phyloP scores from a whole-genome alignment of 2,329 filamentous ascomycete species.

The Diaporthe sp. region DNA sequence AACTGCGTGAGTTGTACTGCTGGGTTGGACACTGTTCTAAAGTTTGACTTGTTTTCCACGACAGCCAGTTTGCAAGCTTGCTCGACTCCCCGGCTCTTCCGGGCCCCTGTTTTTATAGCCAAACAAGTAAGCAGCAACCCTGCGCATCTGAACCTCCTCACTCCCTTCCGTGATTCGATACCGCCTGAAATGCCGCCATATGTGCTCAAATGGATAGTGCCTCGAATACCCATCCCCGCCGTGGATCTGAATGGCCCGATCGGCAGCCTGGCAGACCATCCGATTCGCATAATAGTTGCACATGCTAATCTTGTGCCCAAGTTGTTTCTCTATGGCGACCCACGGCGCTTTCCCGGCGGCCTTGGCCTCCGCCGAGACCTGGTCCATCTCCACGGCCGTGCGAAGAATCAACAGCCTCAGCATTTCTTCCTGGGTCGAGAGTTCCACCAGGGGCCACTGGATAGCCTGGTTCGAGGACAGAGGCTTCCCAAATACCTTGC shows the following conservation, averaged over 20 bases:
- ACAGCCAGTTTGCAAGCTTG: background rate
- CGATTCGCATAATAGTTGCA: conserved; percentile 2
- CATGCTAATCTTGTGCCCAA: conserved; percentile 3
- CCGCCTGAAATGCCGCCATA: background rate
- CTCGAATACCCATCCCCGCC: background rate
- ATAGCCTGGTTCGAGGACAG: background rate
- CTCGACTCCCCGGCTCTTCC: background rate
- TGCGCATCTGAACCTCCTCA: background rate
- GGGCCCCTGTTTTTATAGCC: background rate
- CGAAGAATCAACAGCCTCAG: conserved; percentile 3
- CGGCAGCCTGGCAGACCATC: conserved; percentile 1
- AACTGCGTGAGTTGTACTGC: no score
- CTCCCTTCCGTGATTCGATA: conserved; percentile 6
- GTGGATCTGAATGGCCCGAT: background rate
- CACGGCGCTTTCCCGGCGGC: background rate
- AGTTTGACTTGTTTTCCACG: background rate
- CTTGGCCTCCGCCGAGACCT: background rate
- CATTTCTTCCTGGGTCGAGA: background rate
- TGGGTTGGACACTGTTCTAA: no score
- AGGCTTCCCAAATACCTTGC: background rate
- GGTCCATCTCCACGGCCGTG: background rate
- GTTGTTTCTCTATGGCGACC: background rate
- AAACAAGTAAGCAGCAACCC: background rate
- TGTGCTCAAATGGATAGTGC: background rate
- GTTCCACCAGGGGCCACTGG: background rate